Base-by-base conservation (phyloP, 2,329 filamentous ascomycete species). In the Coleophoma eucalyptorum region DNA sequence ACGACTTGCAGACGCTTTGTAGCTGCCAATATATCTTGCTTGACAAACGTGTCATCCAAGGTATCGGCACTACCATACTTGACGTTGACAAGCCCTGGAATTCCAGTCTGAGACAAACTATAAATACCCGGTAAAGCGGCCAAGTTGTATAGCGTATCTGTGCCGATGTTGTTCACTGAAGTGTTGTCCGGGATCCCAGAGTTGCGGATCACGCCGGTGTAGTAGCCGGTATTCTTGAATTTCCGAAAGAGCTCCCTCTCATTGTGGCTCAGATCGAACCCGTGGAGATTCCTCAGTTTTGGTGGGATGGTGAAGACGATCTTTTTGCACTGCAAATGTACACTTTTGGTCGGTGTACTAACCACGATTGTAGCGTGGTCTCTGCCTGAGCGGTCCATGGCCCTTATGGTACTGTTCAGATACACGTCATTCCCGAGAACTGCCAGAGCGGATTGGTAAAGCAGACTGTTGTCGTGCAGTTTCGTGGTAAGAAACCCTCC, bases 251-350 rank as follows among this genome's bases (percentile, higher is more conserved):
- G 31, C 0, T 40, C 19, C 1, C 16, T 46, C 50, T 79, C 75
- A 0, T 55, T 37, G 0, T 44, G 1, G 34, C 57, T 59, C 5
- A 77, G 60, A 49, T 70, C 69, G 52, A 73, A 72, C 0, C 57
- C 58, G 0, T 49, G 5, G 4, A 77, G 61, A 45, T 65, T 68
- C 0, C 65, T 55, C 4, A 69, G 42, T 31, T 62, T 64, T 3
- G 71, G 73, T 0, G 73, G 74, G 8, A 72, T 66, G n/a, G 72
- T 61, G 16, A 72, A 62, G 11, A 78, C 54, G 2, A 78, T 56
- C 47, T 72, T 69, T 34, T 67, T 67, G 3, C 70, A 70, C 42
- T 62, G 51, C 41, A 77, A 63, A 12, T 65, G 54, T 46, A 62
- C 64, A 0, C 32, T 50, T 3, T 68, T 67, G 3, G 55, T 48